A percentile compares a stretch with the other conserved stretches of the same genome.
Evolutionary conservation across 2,329 filamentous ascomycete genomes (phyloP).

Genomic region (Hypoxylon sp.): DNA sequence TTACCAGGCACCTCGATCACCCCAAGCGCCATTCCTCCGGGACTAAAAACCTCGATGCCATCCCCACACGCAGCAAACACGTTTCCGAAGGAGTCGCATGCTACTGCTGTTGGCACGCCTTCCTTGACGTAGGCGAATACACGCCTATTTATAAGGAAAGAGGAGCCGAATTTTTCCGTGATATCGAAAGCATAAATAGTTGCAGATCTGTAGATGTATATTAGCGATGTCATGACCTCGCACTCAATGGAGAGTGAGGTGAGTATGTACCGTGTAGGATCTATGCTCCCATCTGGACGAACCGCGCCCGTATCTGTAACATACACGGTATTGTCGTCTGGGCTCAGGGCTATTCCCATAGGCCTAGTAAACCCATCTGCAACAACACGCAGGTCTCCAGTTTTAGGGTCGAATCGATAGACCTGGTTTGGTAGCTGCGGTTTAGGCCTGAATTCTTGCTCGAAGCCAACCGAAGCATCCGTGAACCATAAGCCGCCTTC

Average conservation of each 20-base stretch:
- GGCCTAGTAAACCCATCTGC: slow-evolving; percentile 64
- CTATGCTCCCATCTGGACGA: slow-evolving; percentile 51
- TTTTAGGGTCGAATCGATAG: slow-evolving; percentile 62
- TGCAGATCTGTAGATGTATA: slow-evolving; percentile 48
- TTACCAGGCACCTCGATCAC: slow-evolving; percentile 57
- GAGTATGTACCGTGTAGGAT: slow-evolving; percentile 51
- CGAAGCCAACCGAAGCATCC: slow-evolving; percentile 62
- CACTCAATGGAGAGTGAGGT: not conserved
- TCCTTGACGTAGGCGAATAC: slow-evolving; percentile 66
- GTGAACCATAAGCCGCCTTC: slow-evolving; percentile 66
- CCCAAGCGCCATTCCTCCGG: slow-evolving; percentile 62
- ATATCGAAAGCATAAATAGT: slow-evolving; percentile 67
- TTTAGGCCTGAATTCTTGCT: slow-evolving; percentile 61
- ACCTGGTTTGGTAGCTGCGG: slow-evolving; percentile 64
- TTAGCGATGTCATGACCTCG: slow-evolving; percentile 11
- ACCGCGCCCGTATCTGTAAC: slow-evolving; percentile 59
- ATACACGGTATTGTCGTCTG: slow-evolving; percentile 59
- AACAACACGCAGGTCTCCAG: slow-evolving; percentile 62
- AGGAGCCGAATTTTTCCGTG: slow-evolving; percentile 53
- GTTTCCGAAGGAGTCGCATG: slow-evolving; percentile 61
- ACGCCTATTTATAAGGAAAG: slow-evolving; percentile 64
- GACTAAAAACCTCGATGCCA: slow-evolving; percentile 66
- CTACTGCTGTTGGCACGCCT: slow-evolving; percentile 62
- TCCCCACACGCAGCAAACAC: slow-evolving; percentile 65
- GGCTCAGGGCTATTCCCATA: slow-evolving; percentile 59